These are phyloP conservation scores for Boletus albobrunnescens DNA, from an alignment of 1,284 basidiomycete species.

Conservation along the genomic window DNA sequence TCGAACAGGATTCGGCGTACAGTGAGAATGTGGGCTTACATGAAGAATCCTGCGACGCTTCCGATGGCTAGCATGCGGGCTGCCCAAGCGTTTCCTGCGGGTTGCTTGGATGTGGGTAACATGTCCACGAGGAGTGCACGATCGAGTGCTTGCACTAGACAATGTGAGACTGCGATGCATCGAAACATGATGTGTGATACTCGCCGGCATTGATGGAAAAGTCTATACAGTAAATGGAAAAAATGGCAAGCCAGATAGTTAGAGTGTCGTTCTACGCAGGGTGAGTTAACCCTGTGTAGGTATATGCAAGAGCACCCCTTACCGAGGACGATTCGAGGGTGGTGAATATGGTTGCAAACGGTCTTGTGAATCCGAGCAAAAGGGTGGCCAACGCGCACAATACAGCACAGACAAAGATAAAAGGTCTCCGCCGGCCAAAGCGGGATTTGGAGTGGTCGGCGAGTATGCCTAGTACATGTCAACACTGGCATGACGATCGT, in stretches of 20 bases:
- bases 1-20: neutral
- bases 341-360: constrained; percentile 5
- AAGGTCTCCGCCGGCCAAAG: constrained; percentile 81
- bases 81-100: constrained; percentile 92
- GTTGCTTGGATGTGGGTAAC: constrained; percentile 67
- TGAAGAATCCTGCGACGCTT: constrained; percentile 80
- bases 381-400: constrained; percentile 48
- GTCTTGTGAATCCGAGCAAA: constrained; percentile 2
- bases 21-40: constrained; percentile 50
- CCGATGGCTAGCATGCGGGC: constrained; percentile 84
- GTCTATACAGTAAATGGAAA: constrained; percentile 88
- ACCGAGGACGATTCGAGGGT: constrained; percentile 1
- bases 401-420: constrained; percentile 72
- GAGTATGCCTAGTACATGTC: constrained; percentile 52
- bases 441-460: constrained; percentile 86
- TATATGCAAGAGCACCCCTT: neutral
- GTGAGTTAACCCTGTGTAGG: neutral
- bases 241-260: constrained; percentile 76
- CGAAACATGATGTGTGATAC: constrained; percentile 13
- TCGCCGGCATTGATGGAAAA: constrained; percentile 87
- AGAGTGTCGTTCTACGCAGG: constrained; percentile 54
- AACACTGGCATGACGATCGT: neutral
- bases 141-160: constrained; percentile 74
- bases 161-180: neutral
- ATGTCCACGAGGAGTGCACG: constrained; percentile 77